phyloP scores from a whole-genome alignment of 495 filamentous ascomycete genomes.

The Sabuloglossum arenarium region DNA sequence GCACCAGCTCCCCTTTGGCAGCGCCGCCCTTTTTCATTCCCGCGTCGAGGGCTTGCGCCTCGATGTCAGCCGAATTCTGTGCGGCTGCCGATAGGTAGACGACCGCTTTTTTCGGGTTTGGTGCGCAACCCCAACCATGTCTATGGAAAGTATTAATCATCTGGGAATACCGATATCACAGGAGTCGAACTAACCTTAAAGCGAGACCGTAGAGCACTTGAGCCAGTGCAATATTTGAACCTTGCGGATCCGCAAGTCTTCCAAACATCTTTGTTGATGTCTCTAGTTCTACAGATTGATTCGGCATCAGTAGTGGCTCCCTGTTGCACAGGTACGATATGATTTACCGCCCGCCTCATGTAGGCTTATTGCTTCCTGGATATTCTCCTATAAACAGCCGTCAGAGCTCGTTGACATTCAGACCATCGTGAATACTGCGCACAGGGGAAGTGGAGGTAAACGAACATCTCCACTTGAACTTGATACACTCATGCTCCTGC shows the following conservation, averaged over 20 bases:
- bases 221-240: slow-evolving; percentile 75
- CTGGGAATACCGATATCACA: neutral
- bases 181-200: slow-evolving; percentile 39
- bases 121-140: slow-evolving; percentile 81
- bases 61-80: slow-evolving; percentile 73
- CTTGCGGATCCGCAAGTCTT: slow-evolving; percentile 63
- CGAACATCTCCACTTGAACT: slow-evolving; percentile 1
- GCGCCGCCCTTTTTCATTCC: slow-evolving; percentile 84
- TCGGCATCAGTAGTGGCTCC: slow-evolving; percentile 71
- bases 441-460: neutral
- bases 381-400: slow-evolving; percentile 48
- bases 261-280: slow-evolving; percentile 73
- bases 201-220: slow-evolving; percentile 95
- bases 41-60: slow-evolving; percentile 59
- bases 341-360: slow-evolving; percentile 60
- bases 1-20: slow-evolving; percentile 92
- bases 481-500: slow-evolving; percentile 1
- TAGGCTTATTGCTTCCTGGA: slow-evolving; percentile 87
- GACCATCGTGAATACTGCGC: neutral
- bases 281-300: slow-evolving; percentile 33
- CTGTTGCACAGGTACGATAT: slow-evolving; percentile 19
- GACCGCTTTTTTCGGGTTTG: slow-evolving; percentile 50
- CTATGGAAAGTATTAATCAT: slow-evolving; percentile 18
- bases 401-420: slow-evolving; percentile 5
- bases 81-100: slow-evolving; percentile 74